Evolutionary conservation across 2,329 filamentous ascomycete species (phyloP), one percentile per base, ranked within the genome.

Genomic region (Stenocarpella maydis): DNA sequence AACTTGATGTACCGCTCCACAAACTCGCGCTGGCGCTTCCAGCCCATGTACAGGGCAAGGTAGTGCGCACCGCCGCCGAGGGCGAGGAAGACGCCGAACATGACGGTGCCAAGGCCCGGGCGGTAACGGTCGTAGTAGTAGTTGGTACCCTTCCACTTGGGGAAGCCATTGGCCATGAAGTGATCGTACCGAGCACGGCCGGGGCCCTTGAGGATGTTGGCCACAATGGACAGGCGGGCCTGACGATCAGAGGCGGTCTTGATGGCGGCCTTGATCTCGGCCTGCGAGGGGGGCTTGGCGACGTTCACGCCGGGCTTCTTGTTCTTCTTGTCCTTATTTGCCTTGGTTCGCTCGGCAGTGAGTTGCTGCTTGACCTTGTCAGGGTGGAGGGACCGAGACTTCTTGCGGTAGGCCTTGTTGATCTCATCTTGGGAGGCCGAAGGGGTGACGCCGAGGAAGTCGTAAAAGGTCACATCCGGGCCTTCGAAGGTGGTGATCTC

Each of bases 91-190:
- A 97, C 82, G 58, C 95, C 95, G 31, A 91, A 71, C 64, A 98
- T 81, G 54, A 97, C 96, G 17, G 92, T 92, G 70, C 93, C 94
- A 53, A 98, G 84, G 10, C 96, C 96, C 1, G 96, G 96, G 24
- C 96, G 89, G 86, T 95, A 98, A 69, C 96, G 91, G 76, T 90
- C 90, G 84, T 99, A 99, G 87, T 98, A 99, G 87, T 99, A 99
- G 72, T 96, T 95, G 53, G 95, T 98, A 69, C 96, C 96, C 83
- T 95, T 95, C 96, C 96, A 99, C 68, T 89, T 89, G 39, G 96
- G 96, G 84, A 99, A 99, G 71, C 96, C 96, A 81, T 98, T 94
- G 79, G 85, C 83, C 71, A 98, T 82, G 84, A 98, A 99, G 80
- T 98, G 92, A 79, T 99, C 95, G 81, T 99, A 99, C 72, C 96